Base-by-base conservation (phyloP, 2,329 filamentous ascomycete genomes). In the Cytospora schulzeri region DNA sequence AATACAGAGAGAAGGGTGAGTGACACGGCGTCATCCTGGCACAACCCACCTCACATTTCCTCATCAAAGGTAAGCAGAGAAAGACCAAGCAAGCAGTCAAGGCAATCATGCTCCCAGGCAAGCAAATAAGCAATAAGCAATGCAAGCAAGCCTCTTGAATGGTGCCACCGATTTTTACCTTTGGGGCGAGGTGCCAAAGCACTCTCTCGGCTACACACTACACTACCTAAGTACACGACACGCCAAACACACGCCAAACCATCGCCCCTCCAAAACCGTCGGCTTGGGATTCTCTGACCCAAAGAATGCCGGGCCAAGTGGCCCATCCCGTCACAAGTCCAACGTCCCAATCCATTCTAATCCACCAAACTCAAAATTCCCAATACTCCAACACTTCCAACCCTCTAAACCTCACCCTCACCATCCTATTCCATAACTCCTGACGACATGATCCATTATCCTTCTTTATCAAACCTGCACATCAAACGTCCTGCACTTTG, bases 1-100 rank as follows among this genome's bases (percentile, higher is more conserved):
- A 80, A 78, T 68, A 78, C 76, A 67, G 80, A 81, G 71, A 80
- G 79, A 70, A 76, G 75, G 66, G 73, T 79, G 69, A 81, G 79
- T 65, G 81, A 83, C 71, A 69, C 74, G 45, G 71, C 70, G 51
- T 77, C 80, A 70, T 81, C 79, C 70, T 82, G 81, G 79, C 79
- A 79, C 70, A 79, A 76, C 73, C 74, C 76, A 72, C 75, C 76
- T 65, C 77, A 78, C 70, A 73, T 73, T 68, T 76, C 77, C 68
- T 77, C 79, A 68, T 77, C 72, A 82, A 83, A 80, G 80, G 83
- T 77, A 77, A 48, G 45, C 45, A 48, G 19, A 48, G 80, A 26
- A 24, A 55, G 6, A 9, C 38, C 11, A 17, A 52, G 52, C 52
- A 54, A 29, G 53, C 35, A 51, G 35, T 52, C 45, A 62, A 48